These are phyloP conservation scores for Sungouiella blattae DNA, from an alignment of 805 yeast genomes.

Conservation along the genomic window DNA sequence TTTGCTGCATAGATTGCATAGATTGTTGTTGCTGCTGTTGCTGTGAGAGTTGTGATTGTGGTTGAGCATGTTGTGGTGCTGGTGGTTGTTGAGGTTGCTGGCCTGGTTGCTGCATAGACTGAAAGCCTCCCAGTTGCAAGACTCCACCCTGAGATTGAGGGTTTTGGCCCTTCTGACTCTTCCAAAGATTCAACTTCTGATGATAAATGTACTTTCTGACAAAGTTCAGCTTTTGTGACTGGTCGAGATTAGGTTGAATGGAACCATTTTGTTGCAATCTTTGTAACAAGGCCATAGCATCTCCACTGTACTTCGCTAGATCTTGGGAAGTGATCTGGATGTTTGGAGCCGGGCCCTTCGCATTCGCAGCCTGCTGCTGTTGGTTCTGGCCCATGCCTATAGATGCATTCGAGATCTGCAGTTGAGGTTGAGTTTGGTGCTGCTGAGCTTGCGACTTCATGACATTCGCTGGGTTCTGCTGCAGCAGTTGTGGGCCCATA, in stretches of 20 bases:
- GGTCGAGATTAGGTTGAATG: constrained; percentile 33
- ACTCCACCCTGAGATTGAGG: constrained; percentile 5
- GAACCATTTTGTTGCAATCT: constrained; percentile 36
- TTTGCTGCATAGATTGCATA: constrained; percentile 2
- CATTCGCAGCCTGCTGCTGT: constrained; percentile 13
- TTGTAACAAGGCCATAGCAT: constrained; percentile 36
- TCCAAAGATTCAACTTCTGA: constrained; percentile 29
- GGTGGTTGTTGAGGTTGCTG: constrained; percentile 10
- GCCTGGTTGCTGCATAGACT: constrained; percentile 6
- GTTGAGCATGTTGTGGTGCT: constrained; percentile 10
- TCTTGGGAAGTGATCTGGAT: constrained; percentile 27
- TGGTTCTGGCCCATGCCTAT: constrained; percentile 6
- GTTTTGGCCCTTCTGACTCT: constrained; percentile 24
- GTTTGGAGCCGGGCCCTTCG: constrained; percentile 7
- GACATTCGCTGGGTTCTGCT: background rate
- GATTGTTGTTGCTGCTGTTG: constrained; percentile 2
- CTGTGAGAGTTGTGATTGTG: constrained; percentile 4
- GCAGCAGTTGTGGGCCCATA: background rate
- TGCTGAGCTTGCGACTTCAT: constrained; percentile 11
- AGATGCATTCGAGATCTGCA: background rate
- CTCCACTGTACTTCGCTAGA: constrained; percentile 34
- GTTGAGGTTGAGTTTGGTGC: constrained; percentile 2
- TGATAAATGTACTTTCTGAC: constrained; percentile 37
- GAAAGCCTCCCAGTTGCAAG: background rate
- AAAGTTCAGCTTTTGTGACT: constrained; percentile 34